Evolutionary conservation across 2,329 filamentous ascomycete genomes (phyloP).

Genomic region (Zopfia rhizophila): DNA sequence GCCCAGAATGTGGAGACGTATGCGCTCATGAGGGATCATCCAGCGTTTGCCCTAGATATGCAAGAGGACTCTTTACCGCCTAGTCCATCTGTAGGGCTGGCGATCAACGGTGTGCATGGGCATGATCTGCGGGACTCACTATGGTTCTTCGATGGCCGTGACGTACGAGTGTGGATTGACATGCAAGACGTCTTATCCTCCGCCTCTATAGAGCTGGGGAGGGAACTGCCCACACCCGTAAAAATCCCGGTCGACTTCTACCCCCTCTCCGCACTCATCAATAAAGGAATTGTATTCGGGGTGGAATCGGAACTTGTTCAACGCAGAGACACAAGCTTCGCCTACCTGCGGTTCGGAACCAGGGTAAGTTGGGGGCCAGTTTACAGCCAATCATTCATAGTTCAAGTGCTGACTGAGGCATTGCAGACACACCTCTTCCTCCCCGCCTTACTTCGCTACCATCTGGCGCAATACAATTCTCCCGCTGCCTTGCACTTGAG

Average conservation of each 20-base stretch:
- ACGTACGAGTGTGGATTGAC: conserved; percentile 89
- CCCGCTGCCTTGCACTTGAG: conserved; percentile 83
- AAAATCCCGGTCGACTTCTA: conserved; percentile 93
- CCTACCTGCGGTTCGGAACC: conserved; percentile 87
- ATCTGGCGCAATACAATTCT: conserved; percentile 80
- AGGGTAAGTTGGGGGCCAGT: conserved; percentile 67
- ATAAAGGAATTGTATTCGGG: conserved; percentile 89
- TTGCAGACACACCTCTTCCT: conserved; percentile 92
- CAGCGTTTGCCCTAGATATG: conserved; percentile 58
- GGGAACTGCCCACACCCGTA: conserved; percentile 78
- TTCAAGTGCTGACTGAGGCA: conserved; percentile 20
- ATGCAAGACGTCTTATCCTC: conserved; percentile 83
- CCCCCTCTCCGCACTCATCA: conserved; percentile 85
- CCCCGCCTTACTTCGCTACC: conserved; percentile 83
- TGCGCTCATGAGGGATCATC: conserved; percentile 88
- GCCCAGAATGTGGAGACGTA: conserved; percentile 98
- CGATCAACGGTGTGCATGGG: conserved; percentile 57
- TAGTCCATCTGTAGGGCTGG: conserved; percentile 60
- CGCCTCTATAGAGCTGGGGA: conserved; percentile 70
- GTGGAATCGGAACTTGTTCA: conserved; percentile 95
- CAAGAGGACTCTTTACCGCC: conserved; percentile 60
- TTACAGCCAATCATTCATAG: conserved; percentile 14
- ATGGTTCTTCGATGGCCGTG: conserved; percentile 91
- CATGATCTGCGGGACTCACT: conserved; percentile 82
- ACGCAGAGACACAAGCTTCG: conserved; percentile 88